phyloP scores from a whole-genome alignment of 1,139 yeast species.

The Taphrina wiesneri region DNA sequence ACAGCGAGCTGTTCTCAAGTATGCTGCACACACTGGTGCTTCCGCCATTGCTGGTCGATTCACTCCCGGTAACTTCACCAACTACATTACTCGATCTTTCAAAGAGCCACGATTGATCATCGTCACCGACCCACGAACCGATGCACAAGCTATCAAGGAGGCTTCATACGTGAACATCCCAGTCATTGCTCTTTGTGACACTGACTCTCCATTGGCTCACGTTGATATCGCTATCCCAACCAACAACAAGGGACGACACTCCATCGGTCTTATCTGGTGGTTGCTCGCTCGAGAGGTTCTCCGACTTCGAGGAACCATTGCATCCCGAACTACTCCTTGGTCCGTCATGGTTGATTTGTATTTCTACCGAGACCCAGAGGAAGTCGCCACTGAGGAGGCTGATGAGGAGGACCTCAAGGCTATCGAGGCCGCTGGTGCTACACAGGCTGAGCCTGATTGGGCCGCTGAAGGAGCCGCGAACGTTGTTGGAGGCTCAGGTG shows the following conservation, averaged over 20 bases:
- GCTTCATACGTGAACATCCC: conserved; percentile 99
- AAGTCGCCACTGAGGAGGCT: conserved; percentile 72
- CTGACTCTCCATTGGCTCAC: conserved; percentile 98
- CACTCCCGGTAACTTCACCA: conserved; percentile 99
- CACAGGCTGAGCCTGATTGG: conserved; percentile 48
- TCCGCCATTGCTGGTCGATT: conserved; percentile 99
- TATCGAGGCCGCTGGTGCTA: conserved; percentile 67
- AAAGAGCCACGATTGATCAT: conserved; percentile 99
- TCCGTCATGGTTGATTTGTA: conserved; percentile 97
- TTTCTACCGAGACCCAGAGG: conserved; percentile 99
- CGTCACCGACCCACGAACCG: conserved; percentile 99
- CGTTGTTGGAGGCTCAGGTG: conserved; percentile 52
- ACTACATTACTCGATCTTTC: conserved; percentile 99
- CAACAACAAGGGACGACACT: conserved; percentile 99
- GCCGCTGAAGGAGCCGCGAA: conserved; percentile 58
- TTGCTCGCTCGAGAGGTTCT: conserved; percentile 98
- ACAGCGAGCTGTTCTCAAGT: conserved; percentile 99
- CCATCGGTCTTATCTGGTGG: conserved; percentile 99
- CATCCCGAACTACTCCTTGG: conserved; percentile 98
- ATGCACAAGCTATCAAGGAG: conserved; percentile 99
- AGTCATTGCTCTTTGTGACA: conserved; percentile 97
- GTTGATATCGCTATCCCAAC: conserved; percentile 99
- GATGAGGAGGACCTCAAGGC: conserved; percentile 60
- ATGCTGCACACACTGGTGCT: conserved; percentile 99
- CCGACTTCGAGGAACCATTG: conserved; percentile 97